Evolutionary conservation across 352 stramenopile species (phyloP).

Genomic region (Phytophthora cactorum): DNA sequence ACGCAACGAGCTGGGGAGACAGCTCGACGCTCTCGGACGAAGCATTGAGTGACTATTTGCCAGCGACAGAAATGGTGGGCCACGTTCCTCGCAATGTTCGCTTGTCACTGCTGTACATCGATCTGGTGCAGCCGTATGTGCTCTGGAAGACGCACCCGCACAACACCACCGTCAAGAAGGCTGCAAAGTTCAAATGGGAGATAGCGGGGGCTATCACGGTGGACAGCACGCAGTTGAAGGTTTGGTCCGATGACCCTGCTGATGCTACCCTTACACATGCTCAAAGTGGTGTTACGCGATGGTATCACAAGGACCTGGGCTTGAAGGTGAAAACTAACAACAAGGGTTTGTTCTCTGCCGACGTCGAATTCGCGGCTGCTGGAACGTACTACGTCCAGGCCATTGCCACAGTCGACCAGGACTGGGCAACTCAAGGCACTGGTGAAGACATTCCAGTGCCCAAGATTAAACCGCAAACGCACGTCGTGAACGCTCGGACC

Average conservation of each 20-base stretch:
- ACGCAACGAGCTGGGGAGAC: constrained; percentile 69
- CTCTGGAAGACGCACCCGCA: constrained; percentile 44
- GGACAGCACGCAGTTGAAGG: constrained; percentile 58
- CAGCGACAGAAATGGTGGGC: constrained; percentile 65
- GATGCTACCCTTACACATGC: constrained; percentile 37
- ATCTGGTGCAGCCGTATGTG: constrained; percentile 95
- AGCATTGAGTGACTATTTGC: constrained; percentile 52
- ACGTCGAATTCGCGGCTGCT: constrained; percentile 41
- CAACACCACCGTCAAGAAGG: constrained; percentile 9
- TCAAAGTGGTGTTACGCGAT: constrained; percentile 61
- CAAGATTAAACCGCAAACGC: constrained; percentile 67
- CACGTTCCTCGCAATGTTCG: constrained; percentile 95
- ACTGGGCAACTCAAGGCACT: constrained; percentile 63
- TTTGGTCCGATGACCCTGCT: constrained; percentile 41
- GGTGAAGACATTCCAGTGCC: constrained; percentile 37
- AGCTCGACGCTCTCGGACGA: constrained; percentile 51
- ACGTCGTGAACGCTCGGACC: constrained; percentile 77
- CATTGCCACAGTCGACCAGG: constrained; percentile 66
- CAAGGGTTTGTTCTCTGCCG: constrained; percentile 59
- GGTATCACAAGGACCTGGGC: constrained; percentile 64
- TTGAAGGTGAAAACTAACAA: constrained; percentile 48
- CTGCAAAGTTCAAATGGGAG: constrained; percentile 58
- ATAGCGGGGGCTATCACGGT: constrained; percentile 62
- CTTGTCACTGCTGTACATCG: constrained; percentile 90
- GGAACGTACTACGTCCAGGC: constrained; percentile 69